Base-by-base conservation (phyloP, 768 basidiomycete genomes). In the Mycena galericulata region DNA sequence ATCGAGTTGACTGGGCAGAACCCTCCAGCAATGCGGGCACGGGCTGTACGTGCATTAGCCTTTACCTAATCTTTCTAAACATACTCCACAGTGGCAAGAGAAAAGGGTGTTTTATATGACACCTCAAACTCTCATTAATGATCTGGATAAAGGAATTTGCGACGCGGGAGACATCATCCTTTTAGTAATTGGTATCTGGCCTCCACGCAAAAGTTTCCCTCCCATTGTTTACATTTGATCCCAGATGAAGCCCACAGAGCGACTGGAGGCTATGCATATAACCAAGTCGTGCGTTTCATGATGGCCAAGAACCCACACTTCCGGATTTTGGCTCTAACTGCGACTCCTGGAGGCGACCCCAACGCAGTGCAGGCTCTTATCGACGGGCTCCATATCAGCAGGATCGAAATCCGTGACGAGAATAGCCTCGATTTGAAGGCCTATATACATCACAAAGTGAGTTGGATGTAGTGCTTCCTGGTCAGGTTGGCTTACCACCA, bases 251-350 rank as follows among this genome's bases (percentile, higher is more conserved):
- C 98, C 0, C 98, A 99, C 80, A 90, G 92, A 72, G 97, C 94
- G 14, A 95, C 92, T 0, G 97, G 98, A 2, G 92, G 94, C 66
- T 97, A 98, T 73, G 92, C 97, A 5, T 99, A 99, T 75, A 92
- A 93, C 47, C 91, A 93, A 75, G 90, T 94, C 34, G 84, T 99
- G 41, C 92, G 96, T 10, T 95, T 86, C 73, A 85, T 99, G 73
- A 98, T 96, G 92, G 90, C 94, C 2, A 95, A 94, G 79, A 98
- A 99, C 74, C 96, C 96, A 0, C 88, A 96, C 78, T 97, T 97
- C 75, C 90, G 98, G 18, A 84, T 99, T 11, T 83, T 99, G 24
- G 98, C 98, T 2, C 85, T 99, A 24, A 99, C 96, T 7, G 98
- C 98, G 2, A 99, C 98, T 9, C 98, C 98, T 15, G 97, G 96